These are phyloP conservation scores for Camellia granthamiana DNA, from an alignment of 148 eudicot genomes.

Conservation along the genomic window DNA sequence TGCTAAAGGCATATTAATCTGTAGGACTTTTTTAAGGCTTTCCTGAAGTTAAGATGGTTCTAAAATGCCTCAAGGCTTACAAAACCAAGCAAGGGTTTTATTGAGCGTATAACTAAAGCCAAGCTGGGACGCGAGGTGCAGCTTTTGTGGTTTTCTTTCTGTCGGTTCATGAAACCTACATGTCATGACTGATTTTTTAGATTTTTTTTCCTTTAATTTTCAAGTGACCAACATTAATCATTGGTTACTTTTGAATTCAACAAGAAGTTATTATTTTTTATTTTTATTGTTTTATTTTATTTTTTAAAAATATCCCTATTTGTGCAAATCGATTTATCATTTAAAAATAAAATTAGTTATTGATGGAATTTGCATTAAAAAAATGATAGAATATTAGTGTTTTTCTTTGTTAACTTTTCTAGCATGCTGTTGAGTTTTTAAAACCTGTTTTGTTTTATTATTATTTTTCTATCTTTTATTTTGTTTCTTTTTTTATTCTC, in stretches of 20 bases:
- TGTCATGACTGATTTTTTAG: background rate
- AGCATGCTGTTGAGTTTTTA: background rate
- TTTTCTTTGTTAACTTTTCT: background rate
- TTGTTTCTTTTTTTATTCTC: background rate
- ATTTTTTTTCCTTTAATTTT: background rate
- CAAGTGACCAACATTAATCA: background rate
- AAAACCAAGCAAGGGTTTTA: background rate
- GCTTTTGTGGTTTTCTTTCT: background rate
- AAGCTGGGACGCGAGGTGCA: background rate
- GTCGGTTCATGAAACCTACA: background rate
- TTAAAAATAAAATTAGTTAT: background rate
- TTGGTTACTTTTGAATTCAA: background rate
- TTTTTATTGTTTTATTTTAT: background rate
- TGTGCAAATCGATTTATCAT: background rate
- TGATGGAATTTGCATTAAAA: background rate
- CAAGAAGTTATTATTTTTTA: background rate
- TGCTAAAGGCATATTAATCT: background rate
- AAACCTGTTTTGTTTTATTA: background rate
- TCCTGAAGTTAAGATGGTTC: constrained; percentile 7
- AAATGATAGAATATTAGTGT: background rate
- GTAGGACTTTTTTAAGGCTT: background rate
- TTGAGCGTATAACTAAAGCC: background rate
- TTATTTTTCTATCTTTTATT: background rate
- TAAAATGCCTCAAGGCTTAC: constrained; percentile 2
- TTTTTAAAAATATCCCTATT: background rate